Evolutionary conservation across 352 stramenopile species (phyloP), one percentile per base, ranked within the genome.

Genomic region (Elongisporangium anandrum): DNA sequence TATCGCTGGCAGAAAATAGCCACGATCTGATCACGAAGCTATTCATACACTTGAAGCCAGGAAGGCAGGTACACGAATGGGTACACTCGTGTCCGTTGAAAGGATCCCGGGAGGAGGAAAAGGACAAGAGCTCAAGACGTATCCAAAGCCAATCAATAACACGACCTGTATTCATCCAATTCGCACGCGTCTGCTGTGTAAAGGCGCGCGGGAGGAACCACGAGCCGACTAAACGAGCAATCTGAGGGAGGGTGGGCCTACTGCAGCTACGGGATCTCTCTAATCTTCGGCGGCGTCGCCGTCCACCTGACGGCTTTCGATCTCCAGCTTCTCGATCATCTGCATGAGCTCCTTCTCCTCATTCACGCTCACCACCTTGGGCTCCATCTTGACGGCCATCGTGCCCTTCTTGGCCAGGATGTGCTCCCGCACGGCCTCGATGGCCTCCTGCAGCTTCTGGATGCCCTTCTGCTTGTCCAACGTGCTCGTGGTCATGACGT

Each of bases 311-410:
- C 97, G 94, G 80, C 98, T 99, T 73, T 99, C 97, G 63, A 98
- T 88, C 73, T 98, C 97, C 50, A 99, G 85, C 70, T 98, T 92
- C 77, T 99, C 96, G 85, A 99, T 99, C 96, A 99, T 99, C 54
- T 97, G 96, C 73, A 99, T 74, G 64, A 99, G 92, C 76, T 99
- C 97, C 51, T 96, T 98, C 81, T 99, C 97, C 77, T 99, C 97
- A 76, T 98, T 98, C 69, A 98, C 77, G 75, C 92, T 98, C 38
- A 99, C 97, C 26, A 97, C 97, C 95, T 99, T 99, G 15, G 97
- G 95, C 66, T 97, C 96, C 97, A 99, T 99, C 85, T 99, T 99
- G 57, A 99, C 88, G 60, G 96, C 73, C 71, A 97, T 82, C 23
- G 75, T 97, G 57, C 97, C 97, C 68, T 98, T 98, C 79, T 98